Evolutionary conservation across 1,139 yeast genomes (phyloP).

Genomic region (Geotrichum phurueaensis): DNA sequence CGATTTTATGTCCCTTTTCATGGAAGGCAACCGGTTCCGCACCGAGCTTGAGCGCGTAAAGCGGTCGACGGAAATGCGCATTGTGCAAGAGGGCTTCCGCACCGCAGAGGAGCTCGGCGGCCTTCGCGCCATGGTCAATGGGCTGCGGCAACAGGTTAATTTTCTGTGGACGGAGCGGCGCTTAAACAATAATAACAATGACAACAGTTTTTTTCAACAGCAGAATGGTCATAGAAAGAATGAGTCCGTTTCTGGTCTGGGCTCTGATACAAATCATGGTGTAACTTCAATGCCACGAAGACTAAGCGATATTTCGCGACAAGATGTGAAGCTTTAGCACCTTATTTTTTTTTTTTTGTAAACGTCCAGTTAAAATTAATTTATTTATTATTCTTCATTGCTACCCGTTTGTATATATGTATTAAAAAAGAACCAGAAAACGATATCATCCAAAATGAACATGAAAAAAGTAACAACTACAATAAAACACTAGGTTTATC

Average conservation of each 20-base stretch:
- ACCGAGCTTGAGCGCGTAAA: slow-evolving; percentile 33
- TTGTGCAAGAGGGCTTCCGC: slow-evolving; percentile 35
- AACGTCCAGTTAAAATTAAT: not conserved
- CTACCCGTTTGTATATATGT: not conserved
- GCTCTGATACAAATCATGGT: not conserved
- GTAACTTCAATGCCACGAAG: slow-evolving; percentile 9
- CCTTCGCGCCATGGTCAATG: slow-evolving; percentile 33
- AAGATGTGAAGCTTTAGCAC: slow-evolving; percentile 17
- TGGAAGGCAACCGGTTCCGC: slow-evolving; percentile 36
- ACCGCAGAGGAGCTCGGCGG: slow-evolving; percentile 34
- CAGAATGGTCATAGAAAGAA: not conserved
- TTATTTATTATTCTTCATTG: not conserved
- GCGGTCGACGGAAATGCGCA: slow-evolving; percentile 33
- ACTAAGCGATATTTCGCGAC: slow-evolving; percentile 17
- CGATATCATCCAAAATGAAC: no score
- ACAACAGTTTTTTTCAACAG: not conserved
- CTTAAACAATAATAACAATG: slow-evolving; percentile 5
- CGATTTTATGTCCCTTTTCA: slow-evolving; percentile 32
- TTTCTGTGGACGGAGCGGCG: slow-evolving; percentile 32
- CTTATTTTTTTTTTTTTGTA: not conserved
- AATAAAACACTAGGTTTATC: not conserved
- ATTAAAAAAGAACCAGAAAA: not conserved
- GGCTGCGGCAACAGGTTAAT: slow-evolving; percentile 37
- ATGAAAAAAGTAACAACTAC: not conserved
- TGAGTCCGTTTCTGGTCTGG: not conserved